Evolutionary conservation across 2,329 filamentous ascomycete species (phyloP).

Genomic region (Xylariaceae sp.): DNA sequence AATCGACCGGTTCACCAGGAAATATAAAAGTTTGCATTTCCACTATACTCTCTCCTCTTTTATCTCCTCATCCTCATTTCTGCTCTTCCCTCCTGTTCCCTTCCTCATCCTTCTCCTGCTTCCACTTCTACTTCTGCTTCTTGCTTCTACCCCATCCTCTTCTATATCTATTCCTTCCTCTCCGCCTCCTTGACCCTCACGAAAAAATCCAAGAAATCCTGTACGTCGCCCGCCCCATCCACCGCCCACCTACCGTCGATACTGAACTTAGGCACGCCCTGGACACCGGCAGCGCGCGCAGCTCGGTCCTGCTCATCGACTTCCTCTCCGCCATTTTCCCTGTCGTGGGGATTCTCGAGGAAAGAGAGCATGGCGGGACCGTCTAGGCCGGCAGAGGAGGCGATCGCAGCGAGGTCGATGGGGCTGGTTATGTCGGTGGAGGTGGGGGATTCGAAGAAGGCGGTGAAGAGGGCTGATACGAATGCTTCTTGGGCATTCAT

Average conservation of each 20-base stretch:
- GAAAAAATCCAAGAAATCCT: constrained; percentile 13
- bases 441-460: constrained; percentile 12
- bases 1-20: too few relatives aligned
- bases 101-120: too few relatives aligned
- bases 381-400: constrained; percentile 11
- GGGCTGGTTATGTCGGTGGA: constrained; percentile 14
- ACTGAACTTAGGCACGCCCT: constrained; percentile 16
- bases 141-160: neutral
- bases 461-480: constrained; percentile 13
- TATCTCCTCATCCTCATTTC: too few relatives aligned
- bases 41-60: too few relatives aligned
- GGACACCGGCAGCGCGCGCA: constrained; percentile 2
- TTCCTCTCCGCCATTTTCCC: constrained; percentile 12
- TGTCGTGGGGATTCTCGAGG: constrained; percentile 17
- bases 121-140: too few relatives aligned
- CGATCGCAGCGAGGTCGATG: constrained; percentile 10
- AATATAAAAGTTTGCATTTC: too few relatives aligned
- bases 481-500: constrained; percentile 5
- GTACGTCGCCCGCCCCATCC: constrained; percentile 15
- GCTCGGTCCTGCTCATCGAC: constrained; percentile 17
- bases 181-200: constrained; percentile 14
- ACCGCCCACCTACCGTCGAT: constrained; percentile 11
- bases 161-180: neutral
- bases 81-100: too few relatives aligned
- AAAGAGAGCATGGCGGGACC: constrained; percentile 10